Conservation (phyloP, 2,329 filamentous ascomycete species). For the Eurotiales sp. region DNA sequence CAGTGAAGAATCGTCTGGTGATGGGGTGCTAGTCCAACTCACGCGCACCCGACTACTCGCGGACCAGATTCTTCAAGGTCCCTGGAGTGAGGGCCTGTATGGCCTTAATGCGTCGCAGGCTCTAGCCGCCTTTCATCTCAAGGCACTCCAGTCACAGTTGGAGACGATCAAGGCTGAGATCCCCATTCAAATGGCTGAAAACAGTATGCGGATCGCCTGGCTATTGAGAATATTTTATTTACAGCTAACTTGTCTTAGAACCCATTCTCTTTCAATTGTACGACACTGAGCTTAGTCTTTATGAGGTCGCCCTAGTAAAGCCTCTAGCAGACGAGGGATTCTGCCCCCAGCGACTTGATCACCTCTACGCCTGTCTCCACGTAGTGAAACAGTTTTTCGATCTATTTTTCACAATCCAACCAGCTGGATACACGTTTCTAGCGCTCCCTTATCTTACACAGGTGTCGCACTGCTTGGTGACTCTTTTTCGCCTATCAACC, state of each 20-base stretch:
- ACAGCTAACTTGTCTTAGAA: conserved; percentile 11
- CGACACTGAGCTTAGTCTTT: conserved; percentile 17
- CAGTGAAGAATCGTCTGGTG: conserved; percentile 46
- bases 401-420: conserved; percentile 31
- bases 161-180: not conserved
- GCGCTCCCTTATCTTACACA: conserved; percentile 35
- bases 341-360: conserved; percentile 15
- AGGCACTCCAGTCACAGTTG: conserved; percentile 13
- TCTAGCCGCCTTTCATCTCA: conserved; percentile 11
- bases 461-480: conserved; percentile 35
- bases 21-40: conserved; percentile 41
- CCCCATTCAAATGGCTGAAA: conserved; percentile 3
- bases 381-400: conserved; percentile 37
- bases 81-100: conserved; percentile 5
- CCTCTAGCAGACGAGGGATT: conserved; percentile 6
- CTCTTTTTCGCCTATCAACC: conserved; percentile 39
- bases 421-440: conserved; percentile 27
- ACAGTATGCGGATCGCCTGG: conserved; percentile 3
- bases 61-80: conserved; percentile 5
- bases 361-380: conserved; percentile 36
- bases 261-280: conserved; percentile 13
- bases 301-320: conserved; percentile 18
- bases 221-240: not conserved
- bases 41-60: conserved; percentile 10
- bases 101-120: conserved; percentile 1